phyloP scores from a whole-genome alignment of 129 eudicot genomes.

The Escallonia rubra region DNA sequence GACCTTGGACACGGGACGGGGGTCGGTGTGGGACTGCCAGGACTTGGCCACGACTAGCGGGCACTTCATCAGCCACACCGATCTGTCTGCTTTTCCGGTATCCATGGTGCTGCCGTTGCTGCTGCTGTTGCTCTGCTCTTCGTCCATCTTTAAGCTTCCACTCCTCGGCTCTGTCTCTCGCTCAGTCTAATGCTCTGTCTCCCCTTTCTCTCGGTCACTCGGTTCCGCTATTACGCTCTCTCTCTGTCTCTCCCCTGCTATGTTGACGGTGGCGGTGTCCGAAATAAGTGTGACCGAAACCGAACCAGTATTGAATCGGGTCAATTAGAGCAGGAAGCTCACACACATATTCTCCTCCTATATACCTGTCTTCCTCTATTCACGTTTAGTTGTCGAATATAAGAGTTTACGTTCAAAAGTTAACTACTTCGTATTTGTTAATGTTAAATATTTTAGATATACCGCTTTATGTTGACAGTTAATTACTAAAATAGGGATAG shows the following conservation, averaged over 20 bases:
- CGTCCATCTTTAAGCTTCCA: conserved; percentile 26
- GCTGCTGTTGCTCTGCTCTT: conserved; percentile 5
- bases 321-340: not conserved
- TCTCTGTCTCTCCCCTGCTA: not conserved
- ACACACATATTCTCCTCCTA: too few relatives aligned
- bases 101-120: conserved; percentile 29
- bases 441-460: too few relatives aligned
- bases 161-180: too few relatives aligned
- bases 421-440: too few relatives aligned
- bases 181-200: not conserved
- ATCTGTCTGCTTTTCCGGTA: conserved; percentile 56
- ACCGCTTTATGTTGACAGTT: too few relatives aligned
- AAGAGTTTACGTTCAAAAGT: too few relatives aligned
- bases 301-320: not conserved
- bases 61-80: conserved; percentile 97
- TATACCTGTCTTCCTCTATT: too few relatives aligned
- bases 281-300: not conserved
- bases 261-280: not conserved
- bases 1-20: conserved; percentile 67
- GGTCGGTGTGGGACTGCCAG: conserved; percentile 53
- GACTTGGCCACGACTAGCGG: conserved; percentile 73
- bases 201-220: not conserved
- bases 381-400: too few relatives aligned
- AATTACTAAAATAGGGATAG: too few relatives aligned
- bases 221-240: not conserved